A percentile compares a stretch with the other conserved stretches of the same genome.
Conservation (phyloP, 352 stramenopile genomes). For the Phytophthora citrophthora region DNA sequence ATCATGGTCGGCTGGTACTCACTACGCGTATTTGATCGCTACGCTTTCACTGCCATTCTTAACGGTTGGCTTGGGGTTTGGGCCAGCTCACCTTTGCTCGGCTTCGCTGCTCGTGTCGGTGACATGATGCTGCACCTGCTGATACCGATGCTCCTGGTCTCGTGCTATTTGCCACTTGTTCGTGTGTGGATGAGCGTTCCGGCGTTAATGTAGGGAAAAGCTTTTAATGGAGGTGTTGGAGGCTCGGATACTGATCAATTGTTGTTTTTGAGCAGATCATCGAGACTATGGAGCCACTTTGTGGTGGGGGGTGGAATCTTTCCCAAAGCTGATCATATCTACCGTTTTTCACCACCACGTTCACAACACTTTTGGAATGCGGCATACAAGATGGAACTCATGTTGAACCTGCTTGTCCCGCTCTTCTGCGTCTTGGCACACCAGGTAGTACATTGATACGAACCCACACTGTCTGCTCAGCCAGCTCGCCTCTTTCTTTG, state of each 20-base stretch:
- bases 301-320: conserved; percentile 75
- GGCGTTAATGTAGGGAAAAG: conserved; percentile 59
- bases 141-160: conserved; percentile 76
- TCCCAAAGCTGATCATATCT: conserved; percentile 80
- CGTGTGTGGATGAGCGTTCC: conserved; percentile 85
- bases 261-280: conserved; percentile 48
- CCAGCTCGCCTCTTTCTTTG: conserved; percentile 1
- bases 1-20: conserved; percentile 90
- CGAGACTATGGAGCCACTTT: conserved; percentile 76
- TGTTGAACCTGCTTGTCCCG: conserved; percentile 78
- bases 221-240: neutral
- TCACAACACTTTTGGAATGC: conserved; percentile 84
- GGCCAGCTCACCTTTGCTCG: conserved; percentile 70
- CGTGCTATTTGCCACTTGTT: conserved; percentile 76
- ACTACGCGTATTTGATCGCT: conserved; percentile 80
- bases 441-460: conserved; percentile 56
- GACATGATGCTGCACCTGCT: conserved; percentile 76
- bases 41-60: conserved; percentile 74
- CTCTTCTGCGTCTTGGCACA: conserved; percentile 83
- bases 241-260: conserved; percentile 1
- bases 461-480: conserved; percentile 1
- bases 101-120: conserved; percentile 57
- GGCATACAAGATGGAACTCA: conserved; percentile 81
- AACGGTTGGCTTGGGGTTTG: conserved; percentile 81
- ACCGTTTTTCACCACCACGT: conserved; percentile 72